A percentile compares a stretch with the other conserved stretches of the same genome.
Conservation (phyloP, 371 early-diverging fungal species). For the Mucor lusitanicus region DNA sequence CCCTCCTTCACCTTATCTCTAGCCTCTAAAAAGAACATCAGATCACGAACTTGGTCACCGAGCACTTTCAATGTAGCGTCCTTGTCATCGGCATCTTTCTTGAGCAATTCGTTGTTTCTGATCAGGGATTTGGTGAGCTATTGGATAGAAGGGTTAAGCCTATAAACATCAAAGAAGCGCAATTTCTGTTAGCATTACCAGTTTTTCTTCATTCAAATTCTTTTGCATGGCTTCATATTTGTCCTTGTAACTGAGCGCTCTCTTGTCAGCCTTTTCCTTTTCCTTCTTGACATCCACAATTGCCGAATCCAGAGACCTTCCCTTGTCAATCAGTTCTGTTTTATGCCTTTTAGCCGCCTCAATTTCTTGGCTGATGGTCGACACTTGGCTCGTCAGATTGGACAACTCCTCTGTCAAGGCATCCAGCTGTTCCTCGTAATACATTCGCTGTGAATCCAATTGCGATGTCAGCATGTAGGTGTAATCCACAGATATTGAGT, state of each 20-base stretch:
- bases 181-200: slow-evolving; percentile 18
- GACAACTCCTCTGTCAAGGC: slow-evolving; percentile 50
- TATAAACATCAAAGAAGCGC: background rate
- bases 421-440: slow-evolving; percentile 77
- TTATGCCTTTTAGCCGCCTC: slow-evolving; percentile 7
- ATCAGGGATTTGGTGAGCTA: slow-evolving; percentile 30
- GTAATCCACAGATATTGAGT: slow-evolving; percentile 61
- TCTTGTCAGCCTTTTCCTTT: slow-evolving; percentile 9
- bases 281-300: background rate
- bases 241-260: slow-evolving; percentile 15
- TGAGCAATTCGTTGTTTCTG: slow-evolving; percentile 26
- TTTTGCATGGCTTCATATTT: slow-evolving; percentile 19
- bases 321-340: background rate
- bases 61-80: slow-evolving; percentile 28
- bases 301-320: background rate
- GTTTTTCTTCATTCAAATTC: slow-evolving; percentile 35
- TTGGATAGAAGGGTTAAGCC: background rate
- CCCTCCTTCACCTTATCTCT: slow-evolving; percentile 22
- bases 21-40: slow-evolving; percentile 42
- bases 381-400: slow-evolving; percentile 24
- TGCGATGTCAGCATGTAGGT: slow-evolving; percentile 78
- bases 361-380: slow-evolving; percentile 12
- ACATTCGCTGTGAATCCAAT: slow-evolving; percentile 86
- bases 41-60: slow-evolving; percentile 42
- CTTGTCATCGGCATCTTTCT: slow-evolving; percentile 22